These are phyloP conservation scores for Pythium rhizo-oryzae DNA, from an alignment of 352 stramenopile species.

Conservation along the genomic window DNA sequence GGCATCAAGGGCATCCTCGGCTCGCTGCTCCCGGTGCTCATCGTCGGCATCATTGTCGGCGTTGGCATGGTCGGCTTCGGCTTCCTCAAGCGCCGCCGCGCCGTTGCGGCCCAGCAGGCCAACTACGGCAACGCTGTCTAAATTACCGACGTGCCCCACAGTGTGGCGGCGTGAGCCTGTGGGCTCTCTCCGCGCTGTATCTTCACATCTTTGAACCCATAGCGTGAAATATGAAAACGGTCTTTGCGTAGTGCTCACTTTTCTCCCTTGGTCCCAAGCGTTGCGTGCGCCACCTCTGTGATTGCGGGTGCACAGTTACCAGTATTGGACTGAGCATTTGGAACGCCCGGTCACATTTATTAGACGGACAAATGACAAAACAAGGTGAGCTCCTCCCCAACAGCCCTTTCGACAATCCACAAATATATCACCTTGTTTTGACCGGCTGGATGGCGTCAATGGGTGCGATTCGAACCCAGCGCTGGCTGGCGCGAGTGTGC, in stretches of 20 bases:
- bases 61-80: slow-evolving; percentile 37
- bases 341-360: too few species aligned
- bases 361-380: too few species aligned
- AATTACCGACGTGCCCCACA: slow-evolving; percentile 14
- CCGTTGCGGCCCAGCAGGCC: neutral
- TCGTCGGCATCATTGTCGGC: slow-evolving; percentile 56
- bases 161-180: neutral
- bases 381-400: too few species aligned
- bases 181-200: neutral
- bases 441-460: too few species aligned
- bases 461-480: too few species aligned
- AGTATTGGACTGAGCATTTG: too few species aligned
- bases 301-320: too few species aligned
- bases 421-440: neutral
- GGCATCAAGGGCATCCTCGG: slow-evolving; percentile 49
- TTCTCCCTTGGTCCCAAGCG: too few species aligned
- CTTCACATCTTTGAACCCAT: neutral
- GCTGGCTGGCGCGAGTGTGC: too few species aligned
- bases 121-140: slow-evolving; percentile 8
- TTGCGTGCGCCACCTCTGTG: too few species aligned
- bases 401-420: too few species aligned
- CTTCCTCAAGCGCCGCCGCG: slow-evolving; percentile 48
- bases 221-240: slow-evolving; percentile 1
- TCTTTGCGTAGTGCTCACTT: too few species aligned
- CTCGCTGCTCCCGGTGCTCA: slow-evolving; percentile 57